Evolutionary conservation across 106 monocot species (phyloP).

Genomic region (Iris macrosiphon): DNA sequence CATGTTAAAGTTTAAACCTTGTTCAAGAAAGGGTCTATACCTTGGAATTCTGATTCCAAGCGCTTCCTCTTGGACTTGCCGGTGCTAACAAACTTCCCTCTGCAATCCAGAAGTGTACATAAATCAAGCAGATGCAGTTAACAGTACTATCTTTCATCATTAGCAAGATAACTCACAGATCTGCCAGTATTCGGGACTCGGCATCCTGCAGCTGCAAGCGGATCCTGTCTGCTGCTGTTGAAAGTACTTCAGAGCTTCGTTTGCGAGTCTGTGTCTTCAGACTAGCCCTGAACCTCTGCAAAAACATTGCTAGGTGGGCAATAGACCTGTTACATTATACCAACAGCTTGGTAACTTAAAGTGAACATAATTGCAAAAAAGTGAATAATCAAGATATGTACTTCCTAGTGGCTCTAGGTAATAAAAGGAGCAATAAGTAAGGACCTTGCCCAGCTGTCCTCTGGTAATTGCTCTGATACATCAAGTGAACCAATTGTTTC

Average conservation of each 20-base stretch:
- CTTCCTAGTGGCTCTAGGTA: too few relatives aligned
- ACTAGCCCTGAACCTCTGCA: constrained; percentile 42
- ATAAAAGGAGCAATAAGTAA: too few relatives aligned
- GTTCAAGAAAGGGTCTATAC: too few relatives aligned
- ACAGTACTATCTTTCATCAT: not conserved
- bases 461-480: constrained; percentile 29
- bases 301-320: constrained; percentile 26
- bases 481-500: constrained; percentile 24
- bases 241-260: constrained; percentile 46
- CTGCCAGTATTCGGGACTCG: constrained; percentile 45
- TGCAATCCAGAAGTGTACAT: constrained; percentile 19
- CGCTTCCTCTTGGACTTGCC: constrained; percentile 70
- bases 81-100: constrained; percentile 33
- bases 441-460: constrained; percentile 67
- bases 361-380: too few relatives aligned
- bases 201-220: constrained; percentile 33
- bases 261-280: constrained; percentile 28
- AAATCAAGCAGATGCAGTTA: not conserved
- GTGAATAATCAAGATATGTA: too few relatives aligned
- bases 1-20: too few relatives aligned
- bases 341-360: not conserved
- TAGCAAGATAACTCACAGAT: constrained; percentile 34
- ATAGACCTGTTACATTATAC: constrained; percentile 29
- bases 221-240: constrained; percentile 30
- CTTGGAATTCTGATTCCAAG: constrained; percentile 73